Conservation (phyloP, 148 eudicot genomes). For the Simmondsia chinensis region DNA sequence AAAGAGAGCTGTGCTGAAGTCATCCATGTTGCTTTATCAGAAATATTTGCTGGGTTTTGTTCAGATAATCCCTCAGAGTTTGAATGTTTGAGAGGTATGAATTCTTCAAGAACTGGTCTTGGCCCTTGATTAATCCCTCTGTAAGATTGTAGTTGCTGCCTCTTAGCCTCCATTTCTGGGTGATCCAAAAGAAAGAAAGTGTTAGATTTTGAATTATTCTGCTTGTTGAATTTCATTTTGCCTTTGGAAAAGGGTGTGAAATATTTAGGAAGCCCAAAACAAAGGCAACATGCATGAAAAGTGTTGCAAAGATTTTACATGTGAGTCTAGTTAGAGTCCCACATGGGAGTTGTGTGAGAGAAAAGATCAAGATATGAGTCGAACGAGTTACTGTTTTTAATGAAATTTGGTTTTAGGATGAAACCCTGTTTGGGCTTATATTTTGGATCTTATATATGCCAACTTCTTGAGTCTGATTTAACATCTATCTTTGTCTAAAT, state of each 20-base stretch:
- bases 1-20: conserved; percentile 68
- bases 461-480: too few relatives aligned
- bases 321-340: too few relatives aligned
- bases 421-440: too few relatives aligned
- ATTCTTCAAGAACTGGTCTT: conserved; percentile 75
- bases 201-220: too few relatives aligned
- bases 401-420: too few relatives aligned
- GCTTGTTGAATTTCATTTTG: too few relatives aligned
- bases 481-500: too few relatives aligned
- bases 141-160: conserved; percentile 69
- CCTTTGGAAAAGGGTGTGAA: background rate
- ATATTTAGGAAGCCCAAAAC: conserved; percentile 9
- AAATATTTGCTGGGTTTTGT: conserved; percentile 25
- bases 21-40: conserved; percentile 90
- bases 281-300: conserved; percentile 14
- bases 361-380: too few relatives aligned
- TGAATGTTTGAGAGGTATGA: conserved; percentile 65
- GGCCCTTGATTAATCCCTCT: conserved; percentile 37
- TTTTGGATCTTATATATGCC: too few relatives aligned
- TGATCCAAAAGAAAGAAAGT: too few relatives aligned
- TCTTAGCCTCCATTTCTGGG: conserved; percentile 67
- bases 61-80: conserved; percentile 23
- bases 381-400: too few relatives aligned
- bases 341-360: too few relatives aligned
- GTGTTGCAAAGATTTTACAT: background rate